phyloP scores from a whole-genome alignment of 208 protist species.

The Porcisia deanei region DNA sequence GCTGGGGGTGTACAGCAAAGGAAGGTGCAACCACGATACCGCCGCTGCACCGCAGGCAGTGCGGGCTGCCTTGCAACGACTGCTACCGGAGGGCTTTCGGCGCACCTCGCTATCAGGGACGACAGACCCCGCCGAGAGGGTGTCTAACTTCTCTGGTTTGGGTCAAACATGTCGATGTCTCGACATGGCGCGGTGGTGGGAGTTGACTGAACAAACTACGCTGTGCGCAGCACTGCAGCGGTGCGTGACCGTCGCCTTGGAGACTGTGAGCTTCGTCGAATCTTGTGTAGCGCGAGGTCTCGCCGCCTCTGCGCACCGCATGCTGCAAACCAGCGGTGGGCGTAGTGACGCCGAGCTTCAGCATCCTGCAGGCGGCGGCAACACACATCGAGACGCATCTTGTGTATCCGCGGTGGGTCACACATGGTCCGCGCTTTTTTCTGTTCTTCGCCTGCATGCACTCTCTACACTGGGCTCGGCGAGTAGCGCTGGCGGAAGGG shows the following conservation, averaged over 20 bases:
- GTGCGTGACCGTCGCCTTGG: conserved; percentile 28
- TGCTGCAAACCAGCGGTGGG: not conserved
- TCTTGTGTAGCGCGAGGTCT: conserved; percentile 14
- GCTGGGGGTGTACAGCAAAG: conserved; percentile 3
- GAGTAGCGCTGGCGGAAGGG: not conserved
- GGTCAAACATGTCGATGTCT: conserved; percentile 12
- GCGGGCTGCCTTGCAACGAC: not conserved
- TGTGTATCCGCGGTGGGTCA: not conserved
- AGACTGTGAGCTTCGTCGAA: conserved; percentile 18
- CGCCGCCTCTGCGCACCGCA: not conserved
- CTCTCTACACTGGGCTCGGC: not conserved
- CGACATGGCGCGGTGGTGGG: conserved; percentile 15
- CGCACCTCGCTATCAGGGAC: not conserved
- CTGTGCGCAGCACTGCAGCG: conserved; percentile 23
- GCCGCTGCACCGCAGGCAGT: not conserved
- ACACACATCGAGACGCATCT: not conserved
- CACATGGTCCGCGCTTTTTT: conserved; percentile 13
- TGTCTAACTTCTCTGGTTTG: not conserved
- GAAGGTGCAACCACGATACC: not conserved
- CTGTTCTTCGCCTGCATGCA: conserved; percentile 14
- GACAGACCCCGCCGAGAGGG: not conserved
- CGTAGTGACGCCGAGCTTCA: not conserved
- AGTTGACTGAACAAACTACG: not conserved
- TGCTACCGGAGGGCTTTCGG: not conserved
- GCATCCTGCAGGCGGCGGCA: not conserved